Evolutionary conservation across 495 filamentous ascomycete genomes (phyloP).

Genomic region (Aspergillus asperescens): DNA sequence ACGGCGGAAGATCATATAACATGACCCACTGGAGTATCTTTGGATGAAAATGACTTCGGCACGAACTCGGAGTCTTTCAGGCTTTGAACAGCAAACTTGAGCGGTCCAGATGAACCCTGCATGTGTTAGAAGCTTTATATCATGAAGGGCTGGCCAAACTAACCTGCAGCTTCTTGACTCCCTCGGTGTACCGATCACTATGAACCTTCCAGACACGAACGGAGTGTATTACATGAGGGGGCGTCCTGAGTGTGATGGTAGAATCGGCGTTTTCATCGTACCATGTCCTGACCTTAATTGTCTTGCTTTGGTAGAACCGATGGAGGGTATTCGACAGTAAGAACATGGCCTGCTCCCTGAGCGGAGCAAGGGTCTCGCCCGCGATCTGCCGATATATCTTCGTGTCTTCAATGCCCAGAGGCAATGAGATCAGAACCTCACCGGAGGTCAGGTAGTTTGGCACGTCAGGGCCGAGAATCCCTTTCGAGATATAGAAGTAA

Average conservation of each 20-base stretch:
- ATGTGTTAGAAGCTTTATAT: not conserved
- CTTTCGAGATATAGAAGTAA: slow-evolving; percentile 83
- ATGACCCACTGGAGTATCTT: slow-evolving; percentile 34
- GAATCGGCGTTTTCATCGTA: slow-evolving; percentile 65
- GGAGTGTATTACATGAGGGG: slow-evolving; percentile 54
- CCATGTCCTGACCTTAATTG: slow-evolving; percentile 75
- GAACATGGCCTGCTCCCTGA: slow-evolving; percentile 68
- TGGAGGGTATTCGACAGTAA: slow-evolving; percentile 73
- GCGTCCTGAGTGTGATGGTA: slow-evolving; percentile 60
- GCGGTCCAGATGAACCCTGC: slow-evolving; percentile 30
- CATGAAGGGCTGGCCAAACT: slow-evolving; percentile 7
- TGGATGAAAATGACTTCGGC: slow-evolving; percentile 52
- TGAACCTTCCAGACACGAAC: slow-evolving; percentile 72
- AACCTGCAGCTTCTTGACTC: slow-evolving; percentile 37
- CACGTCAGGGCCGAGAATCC: slow-evolving; percentile 70
- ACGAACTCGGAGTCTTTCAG: slow-evolving; percentile 62
- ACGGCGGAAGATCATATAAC: not conserved
- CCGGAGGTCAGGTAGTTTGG: slow-evolving; percentile 75
- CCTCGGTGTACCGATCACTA: slow-evolving; percentile 43
- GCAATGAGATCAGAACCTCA: slow-evolving; percentile 67
- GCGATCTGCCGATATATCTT: slow-evolving; percentile 77
- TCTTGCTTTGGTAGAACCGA: slow-evolving; percentile 70
- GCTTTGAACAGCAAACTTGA: slow-evolving; percentile 47
- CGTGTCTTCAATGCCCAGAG: slow-evolving; percentile 74
- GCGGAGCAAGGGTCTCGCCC: slow-evolving; percentile 59